phyloP scores from a whole-genome alignment of 805 yeast species.

The Nakazawaea wyomingensis region DNA sequence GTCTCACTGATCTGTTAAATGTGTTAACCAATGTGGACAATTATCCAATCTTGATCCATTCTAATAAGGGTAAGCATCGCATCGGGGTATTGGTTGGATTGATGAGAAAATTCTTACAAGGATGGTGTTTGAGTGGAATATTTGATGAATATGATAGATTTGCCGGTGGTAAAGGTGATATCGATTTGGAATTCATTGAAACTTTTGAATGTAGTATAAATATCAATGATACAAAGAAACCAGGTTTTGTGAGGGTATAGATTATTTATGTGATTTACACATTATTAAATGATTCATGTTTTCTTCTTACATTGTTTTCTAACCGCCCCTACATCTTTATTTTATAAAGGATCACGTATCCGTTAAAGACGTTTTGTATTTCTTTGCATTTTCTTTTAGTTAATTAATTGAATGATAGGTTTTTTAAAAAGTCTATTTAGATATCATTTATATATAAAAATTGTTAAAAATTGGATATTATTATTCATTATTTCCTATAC shows the following conservation, averaged over 20 bases:
- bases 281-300: too few relatives aligned
- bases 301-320: too few relatives aligned
- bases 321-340: too few relatives aligned
- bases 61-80: constrained; percentile 96
- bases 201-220: constrained; percentile 61
- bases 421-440: too few relatives aligned
- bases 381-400: too few relatives aligned
- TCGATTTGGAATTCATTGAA: constrained; percentile 87
- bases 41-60: constrained; percentile 85
- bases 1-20: constrained; percentile 52
- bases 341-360: too few relatives aligned
- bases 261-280: neutral
- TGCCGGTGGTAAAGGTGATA: constrained; percentile 91
- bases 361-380: too few relatives aligned
- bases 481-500: too few relatives aligned
- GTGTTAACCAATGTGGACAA: constrained; percentile 58
- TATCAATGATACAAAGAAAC: constrained; percentile 44
- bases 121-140: constrained; percentile 90
- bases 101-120: constrained; percentile 78
- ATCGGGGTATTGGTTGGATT: constrained; percentile 93
- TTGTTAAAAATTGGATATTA: too few relatives aligned
- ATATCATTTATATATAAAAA: too few relatives aligned
- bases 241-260: constrained; percentile 54
- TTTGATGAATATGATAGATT: constrained; percentile 92
- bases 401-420: too few relatives aligned